Evolutionary conservation across 345 rosid species (phyloP).

Genomic region (Kandelia obovata): DNA sequence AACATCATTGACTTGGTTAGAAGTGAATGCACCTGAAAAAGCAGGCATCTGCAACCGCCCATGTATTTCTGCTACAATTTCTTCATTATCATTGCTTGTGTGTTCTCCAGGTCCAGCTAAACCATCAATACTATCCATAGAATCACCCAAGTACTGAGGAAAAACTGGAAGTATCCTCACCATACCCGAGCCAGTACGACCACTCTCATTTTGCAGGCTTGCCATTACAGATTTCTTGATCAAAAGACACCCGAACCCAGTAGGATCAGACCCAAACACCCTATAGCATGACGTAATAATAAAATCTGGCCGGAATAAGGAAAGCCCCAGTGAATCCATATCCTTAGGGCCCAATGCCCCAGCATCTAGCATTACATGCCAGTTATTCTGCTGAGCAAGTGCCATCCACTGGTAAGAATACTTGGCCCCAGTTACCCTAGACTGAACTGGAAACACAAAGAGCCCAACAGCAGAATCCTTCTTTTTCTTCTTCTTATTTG

Average conservation of each 20-base stretch:
- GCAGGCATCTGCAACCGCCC: conserved; percentile 60
- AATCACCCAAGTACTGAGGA: conserved; percentile 70
- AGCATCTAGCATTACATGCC: conserved; percentile 82
- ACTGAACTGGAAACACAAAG: conserved; percentile 84
- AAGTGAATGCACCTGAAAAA: conserved; percentile 72
- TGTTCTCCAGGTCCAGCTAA: conserved; percentile 48
- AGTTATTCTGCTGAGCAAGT: conserved; percentile 73
- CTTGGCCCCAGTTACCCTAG: conserved; percentile 78
- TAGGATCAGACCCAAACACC: conserved; percentile 74
- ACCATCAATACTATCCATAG: conserved; percentile 62
- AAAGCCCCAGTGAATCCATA: conserved; percentile 82
- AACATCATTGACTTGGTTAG: conserved; percentile 71
- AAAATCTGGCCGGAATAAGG: conserved; percentile 84
- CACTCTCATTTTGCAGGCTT: conserved; percentile 58
- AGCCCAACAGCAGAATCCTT: conserved; percentile 73
- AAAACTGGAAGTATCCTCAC: conserved; percentile 69
- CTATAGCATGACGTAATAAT: conserved; percentile 74
- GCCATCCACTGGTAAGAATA: conserved; percentile 94
- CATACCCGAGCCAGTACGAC: conserved; percentile 69
- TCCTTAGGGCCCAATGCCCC: conserved; percentile 86
- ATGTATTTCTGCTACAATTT: conserved; percentile 31
- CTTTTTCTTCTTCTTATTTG: conserved; percentile 72
- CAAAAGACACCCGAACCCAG: conserved; percentile 83
- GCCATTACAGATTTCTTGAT: conserved; percentile 81
- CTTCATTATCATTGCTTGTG: conserved; percentile 33